These are phyloP conservation scores for Heterobasidion occidentale DNA, from an alignment of 1,284 basidiomycete genomes.

Conservation along the genomic window DNA sequence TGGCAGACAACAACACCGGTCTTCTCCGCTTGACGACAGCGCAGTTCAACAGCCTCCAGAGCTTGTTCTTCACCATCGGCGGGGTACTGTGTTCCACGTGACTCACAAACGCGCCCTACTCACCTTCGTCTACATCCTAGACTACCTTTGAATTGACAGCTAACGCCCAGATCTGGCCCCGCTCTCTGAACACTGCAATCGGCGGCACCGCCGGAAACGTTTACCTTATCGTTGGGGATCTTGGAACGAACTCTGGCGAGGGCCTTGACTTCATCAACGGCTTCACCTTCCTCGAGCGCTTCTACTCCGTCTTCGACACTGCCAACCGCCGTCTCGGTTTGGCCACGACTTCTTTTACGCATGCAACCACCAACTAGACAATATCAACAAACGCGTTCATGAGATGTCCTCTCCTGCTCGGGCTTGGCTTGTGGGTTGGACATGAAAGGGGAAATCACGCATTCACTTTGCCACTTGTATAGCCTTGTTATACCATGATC, in stretches of 20 bases:
- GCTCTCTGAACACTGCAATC: slow-evolving; percentile 30
- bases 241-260: slow-evolving; percentile 20
- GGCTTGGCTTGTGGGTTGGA: neutral
- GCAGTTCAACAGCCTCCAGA: slow-evolving; percentile 30
- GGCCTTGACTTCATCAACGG: slow-evolving; percentile 37
- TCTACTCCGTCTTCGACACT: slow-evolving; percentile 26
- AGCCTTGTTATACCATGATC: no score
- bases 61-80: slow-evolving; percentile 34
- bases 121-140: slow-evolving; percentile 12
- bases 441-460: neutral
- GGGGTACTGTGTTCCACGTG: slow-evolving; percentile 15
- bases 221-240: slow-evolving; percentile 36
- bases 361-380: slow-evolving; percentile 43
- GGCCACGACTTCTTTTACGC: slow-evolving; percentile 48
- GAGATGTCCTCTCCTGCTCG: neutral
- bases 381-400: neutral
- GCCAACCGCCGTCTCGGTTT: slow-evolving; percentile 40
- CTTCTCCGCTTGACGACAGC: slow-evolving; percentile 28
- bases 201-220: slow-evolving; percentile 31
- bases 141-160: slow-evolving; percentile 30
- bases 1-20: slow-evolving; percentile 27
- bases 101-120: neutral
- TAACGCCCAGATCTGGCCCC: slow-evolving; percentile 45
- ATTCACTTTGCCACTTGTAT: neutral
- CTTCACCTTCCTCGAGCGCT: slow-evolving; percentile 37